Conservation (phyloP, 495 filamentous ascomycete genomes). For the Tricharina praecox region DNA sequence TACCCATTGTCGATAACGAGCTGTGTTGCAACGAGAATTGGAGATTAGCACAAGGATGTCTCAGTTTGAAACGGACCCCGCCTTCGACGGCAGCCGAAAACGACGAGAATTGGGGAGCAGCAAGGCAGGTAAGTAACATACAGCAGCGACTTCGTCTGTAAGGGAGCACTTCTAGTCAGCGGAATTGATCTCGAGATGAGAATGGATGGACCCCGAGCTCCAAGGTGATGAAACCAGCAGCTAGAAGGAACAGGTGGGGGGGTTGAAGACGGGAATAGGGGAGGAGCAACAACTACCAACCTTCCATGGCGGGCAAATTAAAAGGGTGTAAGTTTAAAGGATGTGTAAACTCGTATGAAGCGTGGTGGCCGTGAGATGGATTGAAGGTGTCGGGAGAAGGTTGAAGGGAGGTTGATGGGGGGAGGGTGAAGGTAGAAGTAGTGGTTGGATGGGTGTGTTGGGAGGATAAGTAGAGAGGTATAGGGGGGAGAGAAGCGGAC, state of each 20-base stretch:
- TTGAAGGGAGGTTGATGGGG: constrained; percentile 24
- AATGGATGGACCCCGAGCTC: constrained; percentile 15
- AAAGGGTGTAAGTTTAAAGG: constrained; percentile 26
- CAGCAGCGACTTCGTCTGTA: constrained; percentile 96
- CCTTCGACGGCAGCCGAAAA: neutral
- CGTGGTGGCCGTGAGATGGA: no score
- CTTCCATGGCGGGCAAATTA: constrained; percentile 54
- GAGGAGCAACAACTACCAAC: constrained; percentile 36
- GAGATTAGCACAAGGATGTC: constrained; percentile 18
- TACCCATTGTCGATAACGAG: constrained; percentile 99
- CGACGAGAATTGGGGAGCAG: neutral
- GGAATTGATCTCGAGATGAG: constrained; percentile 16
- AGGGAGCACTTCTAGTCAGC: constrained; percentile 38
- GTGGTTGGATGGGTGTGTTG: constrained; percentile 18
- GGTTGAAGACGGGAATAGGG: constrained; percentile 25
- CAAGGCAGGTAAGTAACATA: constrained; percentile 13
- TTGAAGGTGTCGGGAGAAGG: no score
- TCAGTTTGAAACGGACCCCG: constrained; percentile 3
- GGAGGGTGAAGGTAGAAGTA: constrained; percentile 27
- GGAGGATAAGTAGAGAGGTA: constrained; percentile 8
- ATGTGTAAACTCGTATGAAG: constrained; percentile 31
- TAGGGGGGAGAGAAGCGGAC: constrained; percentile 15
- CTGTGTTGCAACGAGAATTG: constrained; percentile 8
- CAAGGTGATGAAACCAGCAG: constrained; percentile 26
- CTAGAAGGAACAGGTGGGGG: constrained; percentile 14